Evolutionary conservation across 768 basidiomycete species (phyloP).

Genomic region (Kwoniella bestiolae): DNA sequence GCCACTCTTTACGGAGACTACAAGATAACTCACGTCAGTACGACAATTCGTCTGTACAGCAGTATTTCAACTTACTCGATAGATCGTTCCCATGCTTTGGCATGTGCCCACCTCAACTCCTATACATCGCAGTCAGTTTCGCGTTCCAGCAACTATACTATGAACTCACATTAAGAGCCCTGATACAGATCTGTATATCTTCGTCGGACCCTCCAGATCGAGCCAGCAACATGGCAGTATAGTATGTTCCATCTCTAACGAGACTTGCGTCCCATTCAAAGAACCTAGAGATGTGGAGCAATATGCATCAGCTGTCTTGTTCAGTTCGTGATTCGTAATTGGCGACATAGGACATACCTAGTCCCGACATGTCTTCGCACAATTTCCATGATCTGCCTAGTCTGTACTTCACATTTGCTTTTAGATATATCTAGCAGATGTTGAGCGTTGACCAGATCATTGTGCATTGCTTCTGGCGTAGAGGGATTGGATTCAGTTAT

Average conservation of each 20-base stretch:
- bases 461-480: conserved; percentile 36
- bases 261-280: conserved; percentile 86
- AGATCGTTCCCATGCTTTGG: conserved; percentile 68
- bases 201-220: conserved; percentile 64
- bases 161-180: conserved; percentile 65
- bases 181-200: conserved; percentile 66
- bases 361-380: conserved; percentile 62
- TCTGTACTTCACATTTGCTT: conserved; percentile 61
- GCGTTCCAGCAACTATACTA: background rate
- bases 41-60: background rate
- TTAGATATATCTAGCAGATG: conserved; percentile 61
- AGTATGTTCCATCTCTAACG: conserved; percentile 87
- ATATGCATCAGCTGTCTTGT: too few species aligned
- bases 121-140: too few species aligned
- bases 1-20: conserved; percentile 44
- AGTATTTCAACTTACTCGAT: conserved; percentile 38
- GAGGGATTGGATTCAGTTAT: conserved; percentile 26
- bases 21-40: background rate
- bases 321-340: too few species aligned
- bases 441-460: conserved; percentile 52
- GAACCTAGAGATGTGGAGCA: conserved; percentile 58
- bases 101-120: conserved; percentile 75
- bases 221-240: conserved; percentile 76
- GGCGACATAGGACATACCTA: conserved; percentile 44
- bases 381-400: conserved; percentile 62